Conservation (phyloP, 495 filamentous ascomycete species). For the Hypomontagnella monticulosa region DNA sequence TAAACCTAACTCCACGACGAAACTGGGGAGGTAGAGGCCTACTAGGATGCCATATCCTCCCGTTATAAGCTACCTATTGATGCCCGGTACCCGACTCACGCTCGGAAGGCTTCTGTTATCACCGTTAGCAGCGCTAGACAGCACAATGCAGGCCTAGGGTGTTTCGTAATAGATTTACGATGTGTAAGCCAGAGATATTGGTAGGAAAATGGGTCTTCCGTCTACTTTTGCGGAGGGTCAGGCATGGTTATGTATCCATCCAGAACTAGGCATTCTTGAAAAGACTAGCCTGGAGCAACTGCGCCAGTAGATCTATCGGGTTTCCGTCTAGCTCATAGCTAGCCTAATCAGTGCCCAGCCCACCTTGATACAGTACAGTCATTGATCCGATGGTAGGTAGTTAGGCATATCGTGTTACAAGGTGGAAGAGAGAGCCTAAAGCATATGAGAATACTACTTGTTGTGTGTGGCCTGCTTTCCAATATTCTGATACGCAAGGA, state of each 20-base stretch:
- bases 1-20: conserved; percentile 76
- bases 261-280: conserved; percentile 2
- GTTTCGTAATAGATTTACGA: not conserved
- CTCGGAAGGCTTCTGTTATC: not conserved
- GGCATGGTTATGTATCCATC: conserved; percentile 4
- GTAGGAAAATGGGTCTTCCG: not conserved
- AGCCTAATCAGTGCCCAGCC: conserved; percentile 34
- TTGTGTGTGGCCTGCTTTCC: too few relatives aligned
- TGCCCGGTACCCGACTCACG: not conserved
- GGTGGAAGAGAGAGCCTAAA: conserved; percentile 6
- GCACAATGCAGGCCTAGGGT: not conserved
- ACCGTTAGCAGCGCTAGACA: not conserved
- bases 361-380: not conserved
- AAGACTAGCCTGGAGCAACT: not conserved
- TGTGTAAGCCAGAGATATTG: conserved; percentile 3
- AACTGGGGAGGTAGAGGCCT: conserved; percentile 91
- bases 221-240: conserved; percentile 2
- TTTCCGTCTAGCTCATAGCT: conserved; percentile 3
- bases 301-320: conserved; percentile 4
- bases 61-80: conserved; percentile 58
- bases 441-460: not conserved
- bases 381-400: not conserved
- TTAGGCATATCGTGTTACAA: conserved; percentile 21
- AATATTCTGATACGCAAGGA: conserved; percentile 2
- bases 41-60: conserved; percentile 88